Evolutionary conservation across 768 basidiomycete genomes (phyloP).

Genomic region (Macrolepiota fuliginosa): DNA sequence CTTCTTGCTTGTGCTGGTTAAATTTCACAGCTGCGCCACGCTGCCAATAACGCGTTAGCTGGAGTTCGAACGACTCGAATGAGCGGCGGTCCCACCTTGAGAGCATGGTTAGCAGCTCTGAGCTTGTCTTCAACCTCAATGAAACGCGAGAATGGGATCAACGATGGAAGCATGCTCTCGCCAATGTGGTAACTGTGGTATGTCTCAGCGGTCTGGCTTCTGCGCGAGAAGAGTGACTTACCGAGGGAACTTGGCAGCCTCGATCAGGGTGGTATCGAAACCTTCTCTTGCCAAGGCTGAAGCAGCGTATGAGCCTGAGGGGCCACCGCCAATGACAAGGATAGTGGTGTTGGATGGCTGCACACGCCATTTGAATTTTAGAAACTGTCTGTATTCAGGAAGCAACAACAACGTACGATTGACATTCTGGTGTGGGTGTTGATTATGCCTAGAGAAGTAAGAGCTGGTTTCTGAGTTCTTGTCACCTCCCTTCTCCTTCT

Average conservation of each 20-base stretch:
- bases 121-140: slow-evolving; percentile 35
- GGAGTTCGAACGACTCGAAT: background rate
- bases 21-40: slow-evolving; percentile 40
- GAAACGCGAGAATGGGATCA: slow-evolving; percentile 32
- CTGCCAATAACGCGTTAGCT: slow-evolving; percentile 18
- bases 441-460: background rate
- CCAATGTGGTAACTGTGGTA: slow-evolving; percentile 34
- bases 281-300: slow-evolving; percentile 41
- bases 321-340: slow-evolving; percentile 44
- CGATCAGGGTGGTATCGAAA: slow-evolving; percentile 37
- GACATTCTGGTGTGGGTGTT: background rate
- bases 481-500: background rate
- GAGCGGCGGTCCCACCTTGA: slow-evolving; percentile 24
- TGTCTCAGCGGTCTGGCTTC: background rate
- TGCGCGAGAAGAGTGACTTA: background rate
- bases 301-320: slow-evolving; percentile 46
- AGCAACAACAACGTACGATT: background rate
- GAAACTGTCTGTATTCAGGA: too few species aligned
- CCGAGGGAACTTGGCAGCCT: slow-evolving; percentile 43
- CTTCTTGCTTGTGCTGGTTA: slow-evolving; percentile 34
- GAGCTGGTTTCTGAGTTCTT: background rate
- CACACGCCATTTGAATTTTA: background rate
- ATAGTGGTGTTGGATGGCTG: slow-evolving; percentile 24
- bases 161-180: slow-evolving; percentile 36
- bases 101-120: slow-evolving; percentile 26